A percentile compares a stretch with the other conserved stretches of the same genome.
These are phyloP conservation scores for Ceratocystis harringtonii DNA, from an alignment of 2,329 filamentous ascomycete genomes.

Conservation along the genomic window DNA sequence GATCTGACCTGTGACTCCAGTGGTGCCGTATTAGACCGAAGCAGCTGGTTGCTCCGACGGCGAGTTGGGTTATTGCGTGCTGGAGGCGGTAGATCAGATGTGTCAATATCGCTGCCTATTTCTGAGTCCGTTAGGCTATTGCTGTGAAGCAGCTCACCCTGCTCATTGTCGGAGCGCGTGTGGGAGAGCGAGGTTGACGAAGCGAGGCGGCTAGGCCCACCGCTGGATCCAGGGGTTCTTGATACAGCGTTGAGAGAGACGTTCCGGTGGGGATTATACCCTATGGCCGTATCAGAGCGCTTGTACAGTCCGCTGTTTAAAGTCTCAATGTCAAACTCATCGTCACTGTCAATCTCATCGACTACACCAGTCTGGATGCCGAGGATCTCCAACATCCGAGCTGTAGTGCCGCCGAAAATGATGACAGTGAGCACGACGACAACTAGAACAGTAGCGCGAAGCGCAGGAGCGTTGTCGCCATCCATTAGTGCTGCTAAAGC, in stretches of 20 bases:
- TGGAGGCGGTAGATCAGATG: slow-evolving; percentile 49
- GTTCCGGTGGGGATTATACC: slow-evolving; percentile 57
- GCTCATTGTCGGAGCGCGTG: slow-evolving; percentile 33
- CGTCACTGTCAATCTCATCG: slow-evolving; percentile 92
- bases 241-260: slow-evolving; percentile 42
- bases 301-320: slow-evolving; percentile 63
- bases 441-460: slow-evolving; percentile 90
- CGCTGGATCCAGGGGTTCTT: slow-evolving; percentile 17
- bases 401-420: slow-evolving; percentile 94
- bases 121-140: slow-evolving; percentile 40
- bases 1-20: slow-evolving; percentile 14
- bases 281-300: slow-evolving; percentile 60
- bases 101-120: slow-evolving; percentile 49
- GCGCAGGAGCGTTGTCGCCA: slow-evolving; percentile 64
- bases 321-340: slow-evolving; percentile 91
- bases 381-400: slow-evolving; percentile 92
- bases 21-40: slow-evolving; percentile 15
- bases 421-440: slow-evolving; percentile 96
- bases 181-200: slow-evolving; percentile 37
- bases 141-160: slow-evolving; percentile 26
- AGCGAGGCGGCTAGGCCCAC: slow-evolving; percentile 20
- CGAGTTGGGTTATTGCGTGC: slow-evolving; percentile 32
- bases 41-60: slow-evolving; percentile 18
- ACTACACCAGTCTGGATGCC: slow-evolving; percentile 94
- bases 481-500: slow-evolving; percentile 78